A percentile compares a stretch with the other conserved stretches of the same genome.
Evolutionary conservation across 2,329 filamentous ascomycete genomes (phyloP).

Genomic region (Diatrype stigma): DNA sequence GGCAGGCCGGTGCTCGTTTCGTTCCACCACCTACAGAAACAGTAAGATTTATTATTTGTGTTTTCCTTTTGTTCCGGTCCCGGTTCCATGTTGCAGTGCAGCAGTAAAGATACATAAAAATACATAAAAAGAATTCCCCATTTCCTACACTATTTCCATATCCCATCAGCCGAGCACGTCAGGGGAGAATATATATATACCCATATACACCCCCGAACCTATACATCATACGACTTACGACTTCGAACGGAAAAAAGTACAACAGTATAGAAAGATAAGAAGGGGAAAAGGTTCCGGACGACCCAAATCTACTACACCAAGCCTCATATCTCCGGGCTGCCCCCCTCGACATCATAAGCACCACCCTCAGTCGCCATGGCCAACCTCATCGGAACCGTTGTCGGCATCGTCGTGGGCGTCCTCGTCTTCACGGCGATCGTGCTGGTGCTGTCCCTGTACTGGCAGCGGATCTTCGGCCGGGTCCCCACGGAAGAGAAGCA

Average conservation of each 20-base stretch:
- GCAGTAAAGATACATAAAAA: not conserved
- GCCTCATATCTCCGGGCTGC: not conserved
- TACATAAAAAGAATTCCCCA: not conserved
- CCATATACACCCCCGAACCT: too few relatives aligned
- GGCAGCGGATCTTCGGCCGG: not conserved
- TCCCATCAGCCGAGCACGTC: too few relatives aligned
- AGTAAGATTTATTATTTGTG: not conserved
- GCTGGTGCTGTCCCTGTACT: not conserved
- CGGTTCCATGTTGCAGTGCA: not conserved
- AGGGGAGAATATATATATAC: too few relatives aligned
- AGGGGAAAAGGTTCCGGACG: not conserved
- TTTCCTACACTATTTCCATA: too few relatives aligned
- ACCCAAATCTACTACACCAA: not conserved
- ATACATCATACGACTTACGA: too few relatives aligned
- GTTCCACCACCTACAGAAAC: too few relatives aligned
- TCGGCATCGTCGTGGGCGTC: not conserved
- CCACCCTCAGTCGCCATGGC: not conserved
- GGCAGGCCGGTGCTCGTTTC: not conserved
- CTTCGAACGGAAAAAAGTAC: too few relatives aligned
- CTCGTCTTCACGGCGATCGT: not conserved
- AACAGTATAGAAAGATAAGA: too few relatives aligned
- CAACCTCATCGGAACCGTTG: not conserved
- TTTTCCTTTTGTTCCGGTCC: not conserved
- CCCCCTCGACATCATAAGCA: not conserved
- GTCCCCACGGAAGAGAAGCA: not conserved